A percentile compares a stretch with the other conserved stretches of the same genome.
Evolutionary conservation across 2,329 filamentous ascomycete species (phyloP).

Genomic region (Microdochium nivale): DNA sequence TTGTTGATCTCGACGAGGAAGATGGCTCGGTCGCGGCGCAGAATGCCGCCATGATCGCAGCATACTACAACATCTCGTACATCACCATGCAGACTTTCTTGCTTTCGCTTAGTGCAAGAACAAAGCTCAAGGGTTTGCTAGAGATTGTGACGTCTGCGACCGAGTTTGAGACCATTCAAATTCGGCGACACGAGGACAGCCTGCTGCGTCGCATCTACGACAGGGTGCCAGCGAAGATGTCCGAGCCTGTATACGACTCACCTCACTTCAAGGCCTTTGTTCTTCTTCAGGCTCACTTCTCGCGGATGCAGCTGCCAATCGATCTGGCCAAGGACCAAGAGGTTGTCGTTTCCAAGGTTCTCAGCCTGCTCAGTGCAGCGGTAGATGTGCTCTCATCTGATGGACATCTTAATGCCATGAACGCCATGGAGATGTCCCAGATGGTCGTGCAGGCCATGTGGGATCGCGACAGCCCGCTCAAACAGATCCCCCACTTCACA

Average conservation of each 20-base stretch:
- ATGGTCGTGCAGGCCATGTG: constrained; percentile 99
- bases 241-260: constrained; percentile 77
- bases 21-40: constrained; percentile 83
- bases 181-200: constrained; percentile 82
- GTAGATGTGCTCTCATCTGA: constrained; percentile 95
- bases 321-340: constrained; percentile 96
- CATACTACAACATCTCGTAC: constrained; percentile 99
- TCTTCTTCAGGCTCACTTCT: constrained; percentile 95
- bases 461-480: constrained; percentile 93
- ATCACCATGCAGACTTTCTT: constrained; percentile 99
- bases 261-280: constrained; percentile 98
- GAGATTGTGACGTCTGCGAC: constrained; percentile 96
- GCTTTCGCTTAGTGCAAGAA: constrained; percentile 77
- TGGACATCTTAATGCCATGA: constrained; percentile 93
- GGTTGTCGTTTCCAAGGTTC: constrained; percentile 71
- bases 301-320: constrained; percentile 89
- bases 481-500: constrained; percentile 94
- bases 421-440: constrained; percentile 97
- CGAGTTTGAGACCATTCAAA: constrained; percentile 93
- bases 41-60: constrained; percentile 95
- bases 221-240: constrained; percentile 90
- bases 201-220: constrained; percentile 90
- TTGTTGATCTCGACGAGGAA: constrained; percentile 91
- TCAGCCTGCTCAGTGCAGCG: constrained; percentile 81
- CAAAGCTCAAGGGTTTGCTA: constrained; percentile 92